phyloP scores from a whole-genome alignment of 1,139 yeast species.

The Taphrina sp. region DNA sequence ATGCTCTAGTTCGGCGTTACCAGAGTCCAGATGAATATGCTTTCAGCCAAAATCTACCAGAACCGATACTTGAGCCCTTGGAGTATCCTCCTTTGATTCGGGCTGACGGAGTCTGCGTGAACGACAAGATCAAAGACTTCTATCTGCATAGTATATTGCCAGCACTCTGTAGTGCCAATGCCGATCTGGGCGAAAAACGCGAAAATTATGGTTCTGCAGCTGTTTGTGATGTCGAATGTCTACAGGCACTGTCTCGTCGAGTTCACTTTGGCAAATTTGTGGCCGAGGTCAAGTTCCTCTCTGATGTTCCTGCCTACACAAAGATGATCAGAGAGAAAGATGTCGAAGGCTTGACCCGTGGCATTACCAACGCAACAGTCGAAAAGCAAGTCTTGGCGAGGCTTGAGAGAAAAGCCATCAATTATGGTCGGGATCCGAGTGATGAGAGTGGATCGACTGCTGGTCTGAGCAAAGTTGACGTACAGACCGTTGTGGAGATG shows the following conservation, averaged over 20 bases:
- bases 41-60: constrained; percentile 63
- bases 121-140: constrained; percentile 61
- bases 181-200: constrained; percentile 57
- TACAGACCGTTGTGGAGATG: constrained; percentile 73
- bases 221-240: constrained; percentile 74
- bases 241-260: constrained; percentile 87
- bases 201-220: constrained; percentile 90
- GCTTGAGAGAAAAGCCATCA: constrained; percentile 71
- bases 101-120: constrained; percentile 72
- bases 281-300: constrained; percentile 85
- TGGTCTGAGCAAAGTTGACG: constrained; percentile 70
- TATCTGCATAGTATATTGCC: constrained; percentile 76
- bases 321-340: constrained; percentile 65
- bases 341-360: constrained; percentile 66
- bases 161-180: constrained; percentile 53
- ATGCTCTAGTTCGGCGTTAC: constrained; percentile 77
- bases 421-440: constrained; percentile 81
- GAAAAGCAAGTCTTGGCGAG: constrained; percentile 80
- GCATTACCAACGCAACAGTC: constrained; percentile 82
- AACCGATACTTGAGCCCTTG: constrained; percentile 73
- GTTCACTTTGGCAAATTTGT: constrained; percentile 93
- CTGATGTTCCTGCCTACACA: constrained; percentile 63
- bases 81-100: constrained; percentile 76
- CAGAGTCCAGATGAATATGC: constrained; percentile 97
- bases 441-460: constrained; percentile 62